phyloP scores from a whole-genome alignment of 2,329 filamentous ascomycete species.

The Exophiala phaeomuriformis region DNA sequence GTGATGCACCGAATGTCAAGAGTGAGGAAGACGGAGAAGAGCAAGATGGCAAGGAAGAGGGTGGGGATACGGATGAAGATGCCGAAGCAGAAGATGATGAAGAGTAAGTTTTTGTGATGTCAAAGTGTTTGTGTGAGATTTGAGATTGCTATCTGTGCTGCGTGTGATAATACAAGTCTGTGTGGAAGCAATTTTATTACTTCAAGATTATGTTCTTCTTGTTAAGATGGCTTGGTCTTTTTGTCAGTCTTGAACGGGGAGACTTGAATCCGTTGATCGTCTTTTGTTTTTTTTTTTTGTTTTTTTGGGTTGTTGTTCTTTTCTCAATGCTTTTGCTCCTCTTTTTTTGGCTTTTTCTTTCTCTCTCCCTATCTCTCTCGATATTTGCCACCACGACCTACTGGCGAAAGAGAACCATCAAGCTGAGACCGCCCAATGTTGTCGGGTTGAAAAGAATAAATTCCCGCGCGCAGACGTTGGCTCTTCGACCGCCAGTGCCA shows the following conservation, averaged over 20 bases:
- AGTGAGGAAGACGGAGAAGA: slow-evolving; percentile 20
- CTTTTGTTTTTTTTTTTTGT: too few relatives aligned
- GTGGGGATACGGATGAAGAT: not conserved
- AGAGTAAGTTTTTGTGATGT: not conserved
- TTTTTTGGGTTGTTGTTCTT: too few relatives aligned
- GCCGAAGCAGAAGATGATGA: slow-evolving; percentile 20
- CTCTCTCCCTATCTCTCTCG: not conserved
- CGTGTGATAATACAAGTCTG: too few relatives aligned
- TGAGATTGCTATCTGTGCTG: not conserved
- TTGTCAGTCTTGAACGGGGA: too few relatives aligned
- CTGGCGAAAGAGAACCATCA: slow-evolving; percentile 2
- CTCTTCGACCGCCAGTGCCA: slow-evolving; percentile 10
- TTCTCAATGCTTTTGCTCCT: too few relatives aligned
- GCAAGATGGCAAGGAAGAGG: slow-evolving; percentile 10
- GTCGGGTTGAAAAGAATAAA: slow-evolving; percentile 3
- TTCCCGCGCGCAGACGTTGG: not conserved
- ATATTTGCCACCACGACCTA: not conserved
- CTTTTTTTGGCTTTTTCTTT: not conserved
- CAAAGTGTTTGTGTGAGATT: not conserved
- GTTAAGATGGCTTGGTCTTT: too few relatives aligned
- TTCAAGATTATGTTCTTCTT: too few relatives aligned
- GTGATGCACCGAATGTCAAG: slow-evolving; percentile 18
- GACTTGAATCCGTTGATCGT: too few relatives aligned
- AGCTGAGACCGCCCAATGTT: slow-evolving; percentile 12
- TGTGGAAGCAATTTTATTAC: too few relatives aligned